phyloP scores from a whole-genome alignment of 1,139 yeast genomes.

The Diutina pseudorugosa region DNA sequence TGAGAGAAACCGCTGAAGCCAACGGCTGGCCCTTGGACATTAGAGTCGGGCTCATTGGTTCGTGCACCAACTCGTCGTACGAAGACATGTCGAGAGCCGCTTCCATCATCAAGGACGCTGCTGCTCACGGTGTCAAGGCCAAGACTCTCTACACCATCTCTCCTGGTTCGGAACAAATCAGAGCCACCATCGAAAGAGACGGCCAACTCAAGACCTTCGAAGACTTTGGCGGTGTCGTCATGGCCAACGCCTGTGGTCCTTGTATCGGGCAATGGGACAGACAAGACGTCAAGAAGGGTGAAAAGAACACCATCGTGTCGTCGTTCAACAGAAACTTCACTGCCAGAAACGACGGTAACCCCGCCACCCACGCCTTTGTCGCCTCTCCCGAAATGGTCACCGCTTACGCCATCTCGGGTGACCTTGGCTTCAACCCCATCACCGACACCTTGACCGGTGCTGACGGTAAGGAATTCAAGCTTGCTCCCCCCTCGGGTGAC shows the following conservation, averaged over 20 bases:
- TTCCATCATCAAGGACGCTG: conserved; percentile 85
- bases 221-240: conserved; percentile 88
- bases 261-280: conserved; percentile 99
- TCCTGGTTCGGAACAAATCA: conserved; percentile 98
- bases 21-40: conserved; percentile 93
- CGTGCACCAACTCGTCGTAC: conserved; percentile 98
- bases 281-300: conserved; percentile 94
- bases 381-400: conserved; percentile 97
- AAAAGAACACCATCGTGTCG: conserved; percentile 94
- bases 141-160: conserved; percentile 88
- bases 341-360: conserved; percentile 98
- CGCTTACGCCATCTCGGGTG: conserved; percentile 95
- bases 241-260: conserved; percentile 99
- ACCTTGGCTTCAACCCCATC: conserved; percentile 94
- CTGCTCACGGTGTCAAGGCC: conserved; percentile 78
- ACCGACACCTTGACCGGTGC: conserved; percentile 91
- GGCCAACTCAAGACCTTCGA: conserved; percentile 85
- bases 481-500: conserved; percentile 80
- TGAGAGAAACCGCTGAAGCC: conserved; percentile 78
- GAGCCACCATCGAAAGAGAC: conserved; percentile 97
- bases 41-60: conserved; percentile 94
- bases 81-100: conserved; percentile 99
- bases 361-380: conserved; percentile 94
- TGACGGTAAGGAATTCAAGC: conserved; percentile 91
- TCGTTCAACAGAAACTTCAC: conserved; percentile 99